phyloP scores from a whole-genome alignment of 768 basidiomycete species.

The Phaffia australis region DNA sequence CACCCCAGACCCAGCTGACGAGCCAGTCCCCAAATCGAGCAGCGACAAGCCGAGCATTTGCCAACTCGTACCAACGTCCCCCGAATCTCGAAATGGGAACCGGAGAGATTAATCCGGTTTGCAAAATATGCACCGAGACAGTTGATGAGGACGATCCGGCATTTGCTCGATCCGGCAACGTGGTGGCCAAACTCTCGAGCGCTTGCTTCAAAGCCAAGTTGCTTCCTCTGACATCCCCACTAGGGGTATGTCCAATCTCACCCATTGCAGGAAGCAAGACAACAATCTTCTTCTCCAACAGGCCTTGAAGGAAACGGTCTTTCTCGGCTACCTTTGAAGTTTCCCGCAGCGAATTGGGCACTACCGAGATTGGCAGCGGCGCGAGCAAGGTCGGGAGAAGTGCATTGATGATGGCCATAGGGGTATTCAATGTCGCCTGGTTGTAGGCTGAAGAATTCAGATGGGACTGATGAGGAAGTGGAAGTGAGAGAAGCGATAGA shows the following conservation, averaged over 20 bases:
- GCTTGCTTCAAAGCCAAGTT: slow-evolving; percentile 12
- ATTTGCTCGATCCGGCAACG: not conserved
- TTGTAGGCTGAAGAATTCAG: not conserved
- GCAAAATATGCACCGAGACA: slow-evolving; percentile 18
- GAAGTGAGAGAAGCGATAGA: slow-evolving; percentile 23
- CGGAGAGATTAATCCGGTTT: slow-evolving; percentile 12
- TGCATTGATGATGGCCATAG: slow-evolving; percentile 14
- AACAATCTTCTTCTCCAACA: slow-evolving; percentile 13
- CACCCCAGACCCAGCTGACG: slow-evolving; percentile 7
- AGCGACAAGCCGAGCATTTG: not conserved
- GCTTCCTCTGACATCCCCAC: not conserved
- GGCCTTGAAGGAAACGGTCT: no score
- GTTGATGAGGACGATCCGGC: not conserved
- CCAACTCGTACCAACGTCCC: not conserved
- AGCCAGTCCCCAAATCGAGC: not conserved
- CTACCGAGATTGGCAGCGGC: slow-evolving; percentile 12
- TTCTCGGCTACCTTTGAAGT: not conserved
- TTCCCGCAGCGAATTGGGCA: slow-evolving; percentile 7
- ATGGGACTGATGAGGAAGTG: not conserved
- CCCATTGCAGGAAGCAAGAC: slow-evolving; percentile 16
- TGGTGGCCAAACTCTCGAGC: slow-evolving; percentile 5
- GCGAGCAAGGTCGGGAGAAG: slow-evolving; percentile 16
- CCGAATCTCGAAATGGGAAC: not conserved
- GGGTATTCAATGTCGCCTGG: slow-evolving; percentile 15
- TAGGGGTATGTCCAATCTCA: not conserved